These are phyloP conservation scores for Centella asiatica DNA, from an alignment of 129 eudicot species.

Conservation along the genomic window DNA sequence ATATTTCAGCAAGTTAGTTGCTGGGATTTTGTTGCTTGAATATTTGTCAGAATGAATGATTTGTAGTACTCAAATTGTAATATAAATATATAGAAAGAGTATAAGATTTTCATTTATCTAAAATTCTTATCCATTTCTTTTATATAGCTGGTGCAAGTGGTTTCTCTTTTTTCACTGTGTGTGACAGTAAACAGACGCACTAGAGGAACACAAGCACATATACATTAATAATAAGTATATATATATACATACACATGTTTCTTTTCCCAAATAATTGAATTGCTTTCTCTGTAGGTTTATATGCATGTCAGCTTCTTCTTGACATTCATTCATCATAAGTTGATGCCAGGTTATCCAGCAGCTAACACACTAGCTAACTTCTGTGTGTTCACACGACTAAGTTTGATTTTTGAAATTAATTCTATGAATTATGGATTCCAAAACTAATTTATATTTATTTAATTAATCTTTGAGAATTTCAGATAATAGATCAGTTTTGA, in stretches of 20 bases:
- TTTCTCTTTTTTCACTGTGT: not conserved
- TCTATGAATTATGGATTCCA: too few relatives aligned
- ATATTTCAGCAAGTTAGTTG: not conserved
- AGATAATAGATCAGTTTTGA: too few relatives aligned
- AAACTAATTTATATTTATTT: too few relatives aligned
- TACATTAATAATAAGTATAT: too few relatives aligned
- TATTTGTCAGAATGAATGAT: not conserved
- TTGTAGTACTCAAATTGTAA: not conserved
- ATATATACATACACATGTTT: too few relatives aligned
- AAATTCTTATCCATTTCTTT: not conserved
- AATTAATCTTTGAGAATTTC: too few relatives aligned
- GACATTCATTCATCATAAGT: not conserved
- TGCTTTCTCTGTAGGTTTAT: not conserved
- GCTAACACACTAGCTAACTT: not conserved
- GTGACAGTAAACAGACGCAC: not conserved
- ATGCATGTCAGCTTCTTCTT: not conserved
- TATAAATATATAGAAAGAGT: too few relatives aligned
- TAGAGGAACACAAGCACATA: not conserved
- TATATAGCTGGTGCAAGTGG: not conserved
- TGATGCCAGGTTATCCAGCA: not conserved
- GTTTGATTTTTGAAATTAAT: too few relatives aligned
- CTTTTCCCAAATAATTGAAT: not conserved
- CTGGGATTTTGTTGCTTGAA: not conserved
- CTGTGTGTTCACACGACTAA: too few relatives aligned
- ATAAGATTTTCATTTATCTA: not conserved